phyloP scores from a whole-genome alignment of 2,329 filamentous ascomycete genomes.

The Fusarium concolor region DNA sequence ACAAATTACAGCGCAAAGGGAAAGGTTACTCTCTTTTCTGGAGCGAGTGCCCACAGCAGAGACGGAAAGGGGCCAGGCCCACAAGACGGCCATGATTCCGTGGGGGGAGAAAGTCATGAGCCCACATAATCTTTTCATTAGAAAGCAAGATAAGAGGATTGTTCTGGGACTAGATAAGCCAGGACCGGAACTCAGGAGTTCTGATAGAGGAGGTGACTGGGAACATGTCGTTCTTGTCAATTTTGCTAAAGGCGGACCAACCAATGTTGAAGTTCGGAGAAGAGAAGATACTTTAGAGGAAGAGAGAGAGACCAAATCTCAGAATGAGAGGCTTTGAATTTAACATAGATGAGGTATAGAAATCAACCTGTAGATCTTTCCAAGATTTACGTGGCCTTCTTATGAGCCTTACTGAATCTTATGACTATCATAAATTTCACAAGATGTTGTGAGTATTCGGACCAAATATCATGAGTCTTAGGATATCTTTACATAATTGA shows the following conservation, averaged over 20 bases:
- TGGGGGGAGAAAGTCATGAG: slow-evolving; percentile 73
- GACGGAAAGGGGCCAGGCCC: slow-evolving; percentile 53
- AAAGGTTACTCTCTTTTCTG: slow-evolving; percentile 66
- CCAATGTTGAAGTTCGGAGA: slow-evolving; percentile 63
- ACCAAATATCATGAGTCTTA: no score
- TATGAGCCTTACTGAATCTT: no score
- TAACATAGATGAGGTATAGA: background rate
- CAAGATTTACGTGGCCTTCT: no score
- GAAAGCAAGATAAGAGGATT: slow-evolving; percentile 58
- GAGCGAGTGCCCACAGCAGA: slow-evolving; percentile 56
- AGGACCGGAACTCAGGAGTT: slow-evolving; percentile 64
- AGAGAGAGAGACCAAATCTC: slow-evolving; percentile 52
- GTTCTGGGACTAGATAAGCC: slow-evolving; percentile 70
- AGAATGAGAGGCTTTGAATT: slow-evolving; percentile 45
- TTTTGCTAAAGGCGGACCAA: slow-evolving; percentile 64
- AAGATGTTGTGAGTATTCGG: no score
- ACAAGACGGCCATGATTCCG: slow-evolving; percentile 59
- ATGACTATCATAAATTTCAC: no score
- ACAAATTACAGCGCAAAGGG: slow-evolving; percentile 62
- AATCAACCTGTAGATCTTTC: background rate
- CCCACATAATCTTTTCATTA: slow-evolving; percentile 61
- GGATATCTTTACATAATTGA: background rate
- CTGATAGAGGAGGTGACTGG: slow-evolving; percentile 65
- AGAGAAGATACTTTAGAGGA: slow-evolving; percentile 63
- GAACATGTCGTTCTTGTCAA: slow-evolving; percentile 69